Conservation (phyloP, 2,329 filamentous ascomycete genomes). For the Apiospora koreana region DNA sequence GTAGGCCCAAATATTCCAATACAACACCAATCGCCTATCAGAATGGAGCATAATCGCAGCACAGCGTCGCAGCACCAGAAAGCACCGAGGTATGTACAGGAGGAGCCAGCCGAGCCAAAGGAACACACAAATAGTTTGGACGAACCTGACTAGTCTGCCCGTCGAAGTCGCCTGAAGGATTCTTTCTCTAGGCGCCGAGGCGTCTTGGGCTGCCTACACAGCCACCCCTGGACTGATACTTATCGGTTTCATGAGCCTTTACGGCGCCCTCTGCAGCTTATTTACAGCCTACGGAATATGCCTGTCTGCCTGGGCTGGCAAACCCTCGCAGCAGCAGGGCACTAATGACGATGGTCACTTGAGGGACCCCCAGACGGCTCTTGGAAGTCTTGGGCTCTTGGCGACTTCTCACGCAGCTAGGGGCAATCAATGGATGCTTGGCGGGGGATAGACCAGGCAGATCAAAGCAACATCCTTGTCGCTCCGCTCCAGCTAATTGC, state of each 20-base stretch:
- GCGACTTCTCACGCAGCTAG: not conserved
- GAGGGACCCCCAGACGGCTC: not conserved
- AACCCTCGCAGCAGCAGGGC: not conserved
- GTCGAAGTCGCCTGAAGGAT: not conserved
- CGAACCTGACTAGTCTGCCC: not conserved
- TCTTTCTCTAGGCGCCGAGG: not conserved
- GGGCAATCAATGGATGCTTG: not conserved
- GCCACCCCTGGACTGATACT: not conserved
- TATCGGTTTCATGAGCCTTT: not conserved
- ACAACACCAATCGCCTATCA: not conserved
- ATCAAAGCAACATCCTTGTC: constrained; percentile 1
- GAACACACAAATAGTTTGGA: not conserved
- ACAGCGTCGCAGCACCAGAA: not conserved
- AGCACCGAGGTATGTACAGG: not conserved
- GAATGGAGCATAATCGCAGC: not conserved
- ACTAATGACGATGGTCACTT: not conserved
- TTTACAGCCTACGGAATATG: not conserved
- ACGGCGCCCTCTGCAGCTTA: not conserved
- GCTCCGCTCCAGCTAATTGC: constrained; percentile 6
- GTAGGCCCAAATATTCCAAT: not conserved
- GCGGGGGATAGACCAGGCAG: not conserved
- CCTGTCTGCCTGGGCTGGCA: not conserved
- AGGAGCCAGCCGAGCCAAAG: not conserved
- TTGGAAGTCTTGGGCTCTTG: not conserved
- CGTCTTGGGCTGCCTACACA: not conserved